phyloP scores from a whole-genome alignment of 371 early-diverging fungal species.

The Massospora cicadina region DNA sequence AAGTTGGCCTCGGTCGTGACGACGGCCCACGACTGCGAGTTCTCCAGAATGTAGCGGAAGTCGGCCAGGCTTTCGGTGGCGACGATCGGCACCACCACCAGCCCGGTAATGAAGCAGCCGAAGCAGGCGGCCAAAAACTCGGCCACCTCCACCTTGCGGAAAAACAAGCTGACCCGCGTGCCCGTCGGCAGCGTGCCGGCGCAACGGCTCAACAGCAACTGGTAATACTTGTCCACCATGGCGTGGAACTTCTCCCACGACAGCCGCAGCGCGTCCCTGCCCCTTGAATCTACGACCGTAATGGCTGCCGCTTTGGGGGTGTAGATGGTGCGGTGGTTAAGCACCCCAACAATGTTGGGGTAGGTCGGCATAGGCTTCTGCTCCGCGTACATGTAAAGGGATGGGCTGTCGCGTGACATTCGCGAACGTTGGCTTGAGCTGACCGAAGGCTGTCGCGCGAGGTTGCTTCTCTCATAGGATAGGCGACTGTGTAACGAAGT shows the following conservation, averaged over 20 bases:
- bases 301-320: constrained; percentile 32
- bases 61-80: constrained; percentile 63
- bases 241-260: constrained; percentile 57
- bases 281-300: constrained; percentile 51
- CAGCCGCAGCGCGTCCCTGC: constrained; percentile 37
- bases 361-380: constrained; percentile 21
- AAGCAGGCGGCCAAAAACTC: constrained; percentile 60
- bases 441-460: not conserved
- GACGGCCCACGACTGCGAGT: constrained; percentile 40
- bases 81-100: constrained; percentile 68
- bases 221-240: constrained; percentile 46
- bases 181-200: constrained; percentile 28
- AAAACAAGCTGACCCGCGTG: constrained; percentile 58
- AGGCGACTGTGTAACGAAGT: constrained; percentile 11
- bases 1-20: constrained; percentile 64
- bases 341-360: constrained; percentile 29
- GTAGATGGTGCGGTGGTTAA: constrained; percentile 33
- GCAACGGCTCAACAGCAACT: constrained; percentile 32
- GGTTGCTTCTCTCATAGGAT: constrained; percentile 5
- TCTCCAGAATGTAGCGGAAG: constrained; percentile 45
- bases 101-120: constrained; percentile 62
- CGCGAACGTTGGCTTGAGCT: constrained; percentile 7
- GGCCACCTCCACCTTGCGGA: constrained; percentile 54
- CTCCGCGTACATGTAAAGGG: constrained; percentile 18
- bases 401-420: constrained; percentile 23